phyloP scores from a whole-genome alignment of 2,329 filamentous ascomycete species.

The Colletotrichum noveboracense region DNA sequence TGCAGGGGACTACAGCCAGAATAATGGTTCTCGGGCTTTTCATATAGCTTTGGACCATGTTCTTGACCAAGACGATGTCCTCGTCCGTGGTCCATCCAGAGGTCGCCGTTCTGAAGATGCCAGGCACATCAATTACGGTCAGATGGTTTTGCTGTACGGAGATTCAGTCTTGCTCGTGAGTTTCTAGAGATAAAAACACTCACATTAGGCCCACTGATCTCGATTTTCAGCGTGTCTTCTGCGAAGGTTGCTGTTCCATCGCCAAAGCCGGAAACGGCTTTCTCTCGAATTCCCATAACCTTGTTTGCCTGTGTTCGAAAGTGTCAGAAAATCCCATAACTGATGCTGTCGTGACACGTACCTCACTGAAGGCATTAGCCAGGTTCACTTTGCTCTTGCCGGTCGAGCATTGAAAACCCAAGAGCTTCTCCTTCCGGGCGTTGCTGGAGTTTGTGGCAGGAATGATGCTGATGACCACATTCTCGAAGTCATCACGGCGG shows the following conservation, averaged over 20 bases:
- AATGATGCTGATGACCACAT: constrained; percentile 46
- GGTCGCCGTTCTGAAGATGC: constrained; percentile 48
- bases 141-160: constrained; percentile 45
- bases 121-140: constrained; percentile 60
- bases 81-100: constrained; percentile 45
- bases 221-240: constrained; percentile 49
- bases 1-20: constrained; percentile 48
- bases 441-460: constrained; percentile 24
- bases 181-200: not conserved
- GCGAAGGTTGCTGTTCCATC: constrained; percentile 42
- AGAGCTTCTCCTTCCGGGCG: not conserved
- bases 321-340: not conserved
- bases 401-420: not conserved
- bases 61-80: constrained; percentile 50
- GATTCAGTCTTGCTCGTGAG: not conserved
- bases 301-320: not conserved
- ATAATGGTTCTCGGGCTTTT: constrained; percentile 52
- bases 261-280: not conserved
- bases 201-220: constrained; percentile 49
- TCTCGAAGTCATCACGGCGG: constrained; percentile 35
- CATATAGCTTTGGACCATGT: constrained; percentile 54
- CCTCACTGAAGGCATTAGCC: not conserved
- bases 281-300: constrained; percentile 47
- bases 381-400: not conserved
- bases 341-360: not conserved